Conservation (phyloP, 2,329 filamentous ascomycete species). For the Drechslerella stenobrocha region DNA sequence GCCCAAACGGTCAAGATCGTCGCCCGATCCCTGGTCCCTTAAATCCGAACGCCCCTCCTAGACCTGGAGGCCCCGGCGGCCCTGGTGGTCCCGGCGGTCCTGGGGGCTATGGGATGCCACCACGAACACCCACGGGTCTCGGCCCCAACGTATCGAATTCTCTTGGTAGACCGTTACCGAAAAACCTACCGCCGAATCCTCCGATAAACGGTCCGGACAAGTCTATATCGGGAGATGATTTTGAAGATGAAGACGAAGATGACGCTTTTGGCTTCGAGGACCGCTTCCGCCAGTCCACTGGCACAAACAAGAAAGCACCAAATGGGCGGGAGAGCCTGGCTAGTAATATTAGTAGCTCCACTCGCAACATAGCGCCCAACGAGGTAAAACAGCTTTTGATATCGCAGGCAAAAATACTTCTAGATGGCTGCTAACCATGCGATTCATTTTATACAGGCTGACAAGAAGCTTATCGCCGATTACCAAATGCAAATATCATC, state of each 20-base stretch:
- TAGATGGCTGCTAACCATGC: not conserved
- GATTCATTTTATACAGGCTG: constrained; percentile 60
- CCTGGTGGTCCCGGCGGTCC: constrained; percentile 32
- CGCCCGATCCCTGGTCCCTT: constrained; percentile 35
- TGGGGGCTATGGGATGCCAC: constrained; percentile 49
- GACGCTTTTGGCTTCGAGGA: constrained; percentile 67
- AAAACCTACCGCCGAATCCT: constrained; percentile 83
- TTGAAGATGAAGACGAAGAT: constrained; percentile 63
- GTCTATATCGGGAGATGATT: constrained; percentile 95
- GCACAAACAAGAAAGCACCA: constrained; percentile 53
- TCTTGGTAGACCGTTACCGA: constrained; percentile 71
- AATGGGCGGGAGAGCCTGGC: constrained; percentile 58
- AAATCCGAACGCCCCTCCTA: constrained; percentile 10
- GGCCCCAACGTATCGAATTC: constrained; percentile 34
- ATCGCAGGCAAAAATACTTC: constrained; percentile 52
- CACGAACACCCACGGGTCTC: constrained; percentile 45
- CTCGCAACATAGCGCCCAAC: constrained; percentile 57
- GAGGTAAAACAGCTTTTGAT: constrained; percentile 41
- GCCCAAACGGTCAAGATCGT: constrained; percentile 30
- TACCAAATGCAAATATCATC: constrained; percentile 76
- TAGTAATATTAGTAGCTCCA: constrained; percentile 59
- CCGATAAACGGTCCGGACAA: constrained; percentile 59
- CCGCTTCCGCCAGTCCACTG: constrained; percentile 49
- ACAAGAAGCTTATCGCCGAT: constrained; percentile 75
- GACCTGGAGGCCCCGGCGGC: constrained; percentile 48